Evolutionary conservation across 768 basidiomycete species (phyloP).

Genomic region (Trametes villosa): DNA sequence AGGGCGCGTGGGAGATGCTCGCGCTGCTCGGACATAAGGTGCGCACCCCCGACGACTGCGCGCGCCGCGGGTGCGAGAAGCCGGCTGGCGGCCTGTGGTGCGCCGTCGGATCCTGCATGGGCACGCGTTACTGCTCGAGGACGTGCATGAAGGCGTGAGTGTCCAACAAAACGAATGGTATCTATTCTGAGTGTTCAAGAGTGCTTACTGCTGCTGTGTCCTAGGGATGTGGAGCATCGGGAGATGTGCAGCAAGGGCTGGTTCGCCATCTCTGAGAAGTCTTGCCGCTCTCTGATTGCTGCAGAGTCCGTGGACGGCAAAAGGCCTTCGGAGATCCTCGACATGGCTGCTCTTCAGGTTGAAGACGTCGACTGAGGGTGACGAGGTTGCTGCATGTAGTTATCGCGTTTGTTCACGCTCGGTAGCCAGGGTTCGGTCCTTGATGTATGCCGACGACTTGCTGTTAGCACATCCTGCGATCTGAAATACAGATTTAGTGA

Average conservation of each 20-base stretch:
- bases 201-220: neutral
- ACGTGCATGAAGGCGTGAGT: neutral
- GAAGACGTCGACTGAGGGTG: too few species aligned
- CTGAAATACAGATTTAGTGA: too few species aligned
- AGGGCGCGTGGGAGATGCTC: slow-evolving; percentile 11
- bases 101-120: neutral
- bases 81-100: neutral
- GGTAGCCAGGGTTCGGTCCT: too few species aligned
- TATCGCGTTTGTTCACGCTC: too few species aligned
- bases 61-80: neutral
- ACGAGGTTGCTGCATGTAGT: too few species aligned
- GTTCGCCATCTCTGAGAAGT: neutral
- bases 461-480: too few species aligned
- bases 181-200: neutral
- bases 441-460: too few species aligned
- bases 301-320: neutral
- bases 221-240: neutral
- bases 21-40: neutral
- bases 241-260: neutral
- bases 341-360: too few species aligned
- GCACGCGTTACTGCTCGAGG: neutral
- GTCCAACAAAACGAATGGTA: neutral
- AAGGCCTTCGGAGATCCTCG: too few species aligned
- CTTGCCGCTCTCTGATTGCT: too few species aligned
- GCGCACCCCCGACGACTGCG: neutral